Conservation (phyloP, 225 moss, liverwort and hornwort genomes). For the Bryum argenteum region DNA sequence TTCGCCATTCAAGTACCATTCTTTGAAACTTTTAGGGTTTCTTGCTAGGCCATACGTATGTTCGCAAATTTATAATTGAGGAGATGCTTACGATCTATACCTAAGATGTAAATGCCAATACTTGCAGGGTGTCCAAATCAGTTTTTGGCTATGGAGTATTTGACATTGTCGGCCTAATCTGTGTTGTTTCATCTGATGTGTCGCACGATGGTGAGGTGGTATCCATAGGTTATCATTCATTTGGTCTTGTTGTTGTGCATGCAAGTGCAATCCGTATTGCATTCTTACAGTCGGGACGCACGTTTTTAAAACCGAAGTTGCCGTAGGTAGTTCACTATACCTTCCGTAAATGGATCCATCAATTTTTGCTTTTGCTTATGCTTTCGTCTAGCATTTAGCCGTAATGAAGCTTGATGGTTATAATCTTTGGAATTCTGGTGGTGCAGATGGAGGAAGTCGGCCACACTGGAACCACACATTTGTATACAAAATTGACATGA, state of each 20-base stretch:
- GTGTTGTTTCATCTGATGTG: background rate
- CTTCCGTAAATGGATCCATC: background rate
- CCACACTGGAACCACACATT: constrained; percentile 48
- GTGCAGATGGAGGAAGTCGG: constrained; percentile 40
- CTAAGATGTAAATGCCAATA: no score
- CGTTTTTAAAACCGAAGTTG: constrained; percentile 19
- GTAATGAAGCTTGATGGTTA: background rate
- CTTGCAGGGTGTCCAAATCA: no score
- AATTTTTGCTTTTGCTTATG: background rate
- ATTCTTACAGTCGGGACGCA: constrained; percentile 37
- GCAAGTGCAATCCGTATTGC: constrained; percentile 51
- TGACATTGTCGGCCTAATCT: background rate
- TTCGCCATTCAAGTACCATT: no score
- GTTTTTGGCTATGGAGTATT: background rate
- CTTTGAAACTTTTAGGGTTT: no score
- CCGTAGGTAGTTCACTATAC: constrained; percentile 22
- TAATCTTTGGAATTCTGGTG: background rate
- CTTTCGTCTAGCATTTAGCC: background rate
- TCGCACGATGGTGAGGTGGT: background rate
- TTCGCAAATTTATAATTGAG: no score
- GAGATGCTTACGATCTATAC: no score
- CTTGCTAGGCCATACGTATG: no score
- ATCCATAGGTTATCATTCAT: background rate
- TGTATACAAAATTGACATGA: constrained; percentile 43
- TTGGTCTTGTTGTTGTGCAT: constrained; percentile 26